Evolutionary conservation across 345 rosid genomes (phyloP), one percentile per base, ranked within the genome.

Genomic region (Eucalyptus melliodora): DNA sequence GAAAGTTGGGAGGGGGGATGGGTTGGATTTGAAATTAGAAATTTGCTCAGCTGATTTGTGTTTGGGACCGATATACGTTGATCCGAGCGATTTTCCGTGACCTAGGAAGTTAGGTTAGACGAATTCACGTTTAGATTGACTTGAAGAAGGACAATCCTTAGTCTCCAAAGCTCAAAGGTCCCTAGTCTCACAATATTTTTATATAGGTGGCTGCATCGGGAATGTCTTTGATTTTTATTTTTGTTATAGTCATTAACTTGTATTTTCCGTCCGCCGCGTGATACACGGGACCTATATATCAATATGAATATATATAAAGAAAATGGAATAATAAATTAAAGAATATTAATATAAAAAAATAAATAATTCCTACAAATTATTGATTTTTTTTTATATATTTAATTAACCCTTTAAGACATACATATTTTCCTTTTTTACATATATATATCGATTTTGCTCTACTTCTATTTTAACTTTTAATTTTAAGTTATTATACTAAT

Each of bases 401-500:
- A 56, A 26, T 24, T 9, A 56, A 56, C 62, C 60, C 12, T 56
- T 24, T 10, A 56, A 9, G 30, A 24, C 6, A 10, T 4, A 24
- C 0, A 11, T 24, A 10, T 56, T 11, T 56, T 56, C 34, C 16
- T 1, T 27, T 60, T 60, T 13, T 27, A 50, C 0, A 49, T 13
- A 49, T 11, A 47, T 47, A 19, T 19, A 3, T 53, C 53, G 2
- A 3, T 19, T 19, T 53, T 53, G 1, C 9, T 53, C 1, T 53
- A 53, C 0, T 53, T 4, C 4, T 21, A 53, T 24, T 53, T 53
- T 21, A 53, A 53, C 2, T 53, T 21, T 53, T 9, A 53, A 53
- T 8, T 53, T 21, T 53, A 53, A 53, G 11, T 0, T 53, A 21
- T 17, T 19, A 3, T 53, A 3, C 2, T 17, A 2, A 17, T 16